phyloP scores from a whole-genome alignment of 768 basidiomycete genomes.

The Lepiota brunneoincarnata region DNA sequence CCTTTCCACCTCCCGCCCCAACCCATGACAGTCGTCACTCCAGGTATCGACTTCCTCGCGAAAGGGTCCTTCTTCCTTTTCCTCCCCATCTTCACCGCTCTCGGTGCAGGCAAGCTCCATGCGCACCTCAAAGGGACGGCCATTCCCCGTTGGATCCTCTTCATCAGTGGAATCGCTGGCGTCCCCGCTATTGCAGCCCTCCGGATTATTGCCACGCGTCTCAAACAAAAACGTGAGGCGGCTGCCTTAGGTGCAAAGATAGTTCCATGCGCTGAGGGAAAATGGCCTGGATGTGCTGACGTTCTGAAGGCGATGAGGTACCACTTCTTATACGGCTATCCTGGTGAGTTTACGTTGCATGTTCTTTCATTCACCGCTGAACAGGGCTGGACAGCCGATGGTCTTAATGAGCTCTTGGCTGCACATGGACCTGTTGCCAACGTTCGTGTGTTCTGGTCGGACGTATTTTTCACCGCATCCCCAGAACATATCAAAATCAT shows the following conservation, averaged over 20 bases:
- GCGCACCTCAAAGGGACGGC: constrained; percentile 15
- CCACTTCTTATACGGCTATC: constrained; percentile 44
- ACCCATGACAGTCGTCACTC: constrained; percentile 28
- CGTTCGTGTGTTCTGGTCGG: constrained; percentile 41
- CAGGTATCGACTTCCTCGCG: constrained; percentile 32
- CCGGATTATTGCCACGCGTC: constrained; percentile 25
- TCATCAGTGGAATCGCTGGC: constrained; percentile 25
- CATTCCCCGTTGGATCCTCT: constrained; percentile 36
- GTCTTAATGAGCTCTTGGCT: constrained; percentile 30
- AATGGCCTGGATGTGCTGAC: constrained; percentile 43
- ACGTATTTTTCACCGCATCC: constrained; percentile 43
- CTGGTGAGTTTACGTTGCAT: constrained; percentile 31
- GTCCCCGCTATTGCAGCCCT: constrained; percentile 31
- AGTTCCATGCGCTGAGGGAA: constrained; percentile 35
- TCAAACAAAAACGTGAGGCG: constrained; percentile 35
- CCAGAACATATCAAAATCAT: constrained; percentile 59
- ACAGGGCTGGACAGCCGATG: constrained; percentile 36
- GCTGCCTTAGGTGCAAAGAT: constrained; percentile 44
- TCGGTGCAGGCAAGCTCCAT: constrained; percentile 12
- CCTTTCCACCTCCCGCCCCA: not conserved
- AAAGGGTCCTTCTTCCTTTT: constrained; percentile 19
- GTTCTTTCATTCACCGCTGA: not conserved
- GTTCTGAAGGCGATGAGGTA: constrained; percentile 32
- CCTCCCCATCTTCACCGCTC: constrained; percentile 12
- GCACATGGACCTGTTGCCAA: constrained; percentile 42